Evolutionary conservation across 1,284 basidiomycete genomes (phyloP), one percentile per base, ranked within the genome.

Genomic region (Ceratobasidium sp.): DNA sequence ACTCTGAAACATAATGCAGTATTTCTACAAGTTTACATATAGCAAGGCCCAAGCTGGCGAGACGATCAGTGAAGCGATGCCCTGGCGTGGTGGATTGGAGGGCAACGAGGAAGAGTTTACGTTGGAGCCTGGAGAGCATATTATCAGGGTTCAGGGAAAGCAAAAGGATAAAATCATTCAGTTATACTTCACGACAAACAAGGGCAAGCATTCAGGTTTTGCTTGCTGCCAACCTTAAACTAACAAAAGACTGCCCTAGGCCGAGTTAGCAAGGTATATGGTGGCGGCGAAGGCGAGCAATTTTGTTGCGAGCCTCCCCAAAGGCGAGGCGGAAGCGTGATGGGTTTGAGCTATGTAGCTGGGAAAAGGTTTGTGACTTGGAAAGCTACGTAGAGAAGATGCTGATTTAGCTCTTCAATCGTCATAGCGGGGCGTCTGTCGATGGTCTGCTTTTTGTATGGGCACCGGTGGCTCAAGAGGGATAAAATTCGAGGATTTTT

Each of bases 251-350:
- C 8, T n/a, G 7, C 16, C 14, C 28, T 61, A 47, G 58, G 58
- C 18, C 58, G 58, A 13, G 30, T 21, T 38, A 61, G 58, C 16
- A 28, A 46, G 8, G 6, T 28, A 14, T 44, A 44, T 46, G 58
- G 58, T 28, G 58, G 41, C 2, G 28, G 26, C 28, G 11, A 13
- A 0, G 58, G 43, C 13, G 44, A 23, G 13, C 18, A 38, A 13
- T 61, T 61, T 16, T 8, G 21, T n/a, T 61, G 21, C 23, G 41
- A 61, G 30, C 58, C 58, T 9, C 58, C 58, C 21, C 23, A 14
- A 23, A 26, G 23, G 8, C 2, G 2, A 0, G 58, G 26, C 11
- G 58, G 38, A 11, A 46, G 26, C 11, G 16, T 8, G 21, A 61
- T 61, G 58, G n/a, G 58, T 11, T 46, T 61, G 43, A 23, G 14